Evolutionary conservation across 768 basidiomycete species (phyloP), one percentile per base, ranked within the genome.

Genomic region (Xerocomellus dryophilus): DNA sequence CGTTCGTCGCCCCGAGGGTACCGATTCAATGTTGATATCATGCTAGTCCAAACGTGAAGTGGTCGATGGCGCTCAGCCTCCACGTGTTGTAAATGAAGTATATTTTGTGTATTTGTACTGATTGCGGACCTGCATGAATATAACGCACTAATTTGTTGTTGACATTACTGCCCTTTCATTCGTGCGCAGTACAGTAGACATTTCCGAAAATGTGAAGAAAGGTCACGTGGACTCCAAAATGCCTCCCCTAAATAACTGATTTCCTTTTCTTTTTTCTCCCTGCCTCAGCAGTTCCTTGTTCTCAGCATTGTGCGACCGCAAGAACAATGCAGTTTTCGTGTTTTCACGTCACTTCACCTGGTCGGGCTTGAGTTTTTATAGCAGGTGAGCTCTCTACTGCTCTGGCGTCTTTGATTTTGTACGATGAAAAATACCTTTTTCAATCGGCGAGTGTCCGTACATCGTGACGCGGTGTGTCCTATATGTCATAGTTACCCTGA

Each of bases 401-500:
- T 25, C 23, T 23, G 35, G 2, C 14, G 2, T 38, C 7, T 32
- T 42, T 27, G 17, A 7, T 32, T 44, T 44, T 58, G 2, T 9
- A 18, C 67, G 87, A 89, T 89, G 87, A 85, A 72, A 79, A 40
- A 64, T 66, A 66, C 65, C 62, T 70, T 71, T 58, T 68, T 70
- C 65, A 54, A 38, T 20, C 62, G 75, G 69, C 73, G 80, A 84
- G 83, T 72, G 75, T 76, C 74, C 69, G 67, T 68, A 34, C 69
- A 60, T 73, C 63, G 66, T 75, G 76, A 69, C 66, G 71, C 81
- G 58, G 78, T 83, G 86, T 76, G 69, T 68, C 68, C 68, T 76
- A 79, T 76, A 80, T 86, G 88, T 90, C 88, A 90, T 90, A 89
- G 88, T 90, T 90, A 90, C 88, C 85, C 88, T 90, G 88, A 90